Percentiles rank a stretch among this genome's conserved stretches.
Conservation (phyloP, 2,329 filamentous ascomycete species). For the Aspergillus calidoustus region DNA sequence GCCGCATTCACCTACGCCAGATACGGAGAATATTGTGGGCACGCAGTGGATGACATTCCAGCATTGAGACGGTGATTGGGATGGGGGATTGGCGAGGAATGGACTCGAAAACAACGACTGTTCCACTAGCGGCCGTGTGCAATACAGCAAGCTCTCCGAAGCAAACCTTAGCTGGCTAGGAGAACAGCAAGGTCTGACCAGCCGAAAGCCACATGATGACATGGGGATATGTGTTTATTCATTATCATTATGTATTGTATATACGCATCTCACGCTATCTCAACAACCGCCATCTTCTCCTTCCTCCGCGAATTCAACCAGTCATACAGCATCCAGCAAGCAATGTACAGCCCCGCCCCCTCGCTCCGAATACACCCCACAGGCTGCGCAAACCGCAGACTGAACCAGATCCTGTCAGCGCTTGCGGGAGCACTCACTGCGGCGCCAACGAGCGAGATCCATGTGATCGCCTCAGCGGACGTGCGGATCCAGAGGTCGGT, state of each 20-base stretch:
- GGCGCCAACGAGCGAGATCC: constrained; percentile 8
- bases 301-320: constrained; percentile 10
- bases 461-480: constrained; percentile 11
- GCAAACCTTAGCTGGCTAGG: too few relatives aligned
- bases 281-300: not conserved
- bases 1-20: too few relatives aligned
- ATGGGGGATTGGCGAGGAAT: too few relatives aligned
- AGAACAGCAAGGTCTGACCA: too few relatives aligned
- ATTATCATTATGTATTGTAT: not conserved
- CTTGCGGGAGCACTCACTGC: not conserved
- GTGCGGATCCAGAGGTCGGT: constrained; percentile 11
- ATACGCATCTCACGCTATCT: not conserved
- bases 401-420: constrained; percentile 10
- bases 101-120: too few relatives aligned
- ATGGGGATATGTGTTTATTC: too few relatives aligned
- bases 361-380: constrained; percentile 10
- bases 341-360: constrained; percentile 8
- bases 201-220: too few relatives aligned
- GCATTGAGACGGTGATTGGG: too few relatives aligned
- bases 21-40: too few relatives aligned
- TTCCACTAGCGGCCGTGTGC: too few relatives aligned
- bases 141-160: too few relatives aligned
- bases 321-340: constrained; percentile 10
- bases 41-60: too few relatives aligned
- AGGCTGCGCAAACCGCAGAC: constrained; percentile 10